phyloP scores from a whole-genome alignment of 2,329 filamentous ascomycete species.

The Cytospora chrysosperma region DNA sequence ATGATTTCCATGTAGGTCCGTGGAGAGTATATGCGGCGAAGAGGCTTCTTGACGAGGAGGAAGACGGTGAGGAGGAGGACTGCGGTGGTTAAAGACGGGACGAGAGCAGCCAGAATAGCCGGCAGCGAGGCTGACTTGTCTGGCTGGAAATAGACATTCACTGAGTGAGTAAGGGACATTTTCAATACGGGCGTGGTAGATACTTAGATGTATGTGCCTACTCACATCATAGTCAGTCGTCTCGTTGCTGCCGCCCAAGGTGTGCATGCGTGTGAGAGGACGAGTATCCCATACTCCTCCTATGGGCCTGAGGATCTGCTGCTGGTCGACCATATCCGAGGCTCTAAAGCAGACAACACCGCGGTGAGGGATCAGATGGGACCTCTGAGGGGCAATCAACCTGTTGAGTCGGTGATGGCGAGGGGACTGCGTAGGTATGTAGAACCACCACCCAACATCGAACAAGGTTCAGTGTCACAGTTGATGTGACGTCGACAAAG shows the following conservation, averaged over 20 bases:
- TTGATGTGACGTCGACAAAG: no score
- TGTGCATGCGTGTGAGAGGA: not conserved
- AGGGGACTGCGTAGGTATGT: no score
- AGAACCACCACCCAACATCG: no score
- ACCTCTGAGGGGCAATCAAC: not conserved
- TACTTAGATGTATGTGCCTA: not conserved
- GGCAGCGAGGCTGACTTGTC: conserved; percentile 22
- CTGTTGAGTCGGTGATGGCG: not conserved
- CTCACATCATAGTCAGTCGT: conserved; percentile 18
- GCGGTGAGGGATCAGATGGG: not conserved
- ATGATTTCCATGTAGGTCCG: conserved; percentile 28
- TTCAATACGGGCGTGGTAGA: not conserved
- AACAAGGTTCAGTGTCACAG: no score
- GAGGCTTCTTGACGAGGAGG: conserved; percentile 24
- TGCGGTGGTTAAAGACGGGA: conserved; percentile 26
- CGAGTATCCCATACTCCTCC: not conserved
- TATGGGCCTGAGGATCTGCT: not conserved
- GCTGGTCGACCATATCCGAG: not conserved
- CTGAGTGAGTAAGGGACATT: not conserved
- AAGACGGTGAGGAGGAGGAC: conserved; percentile 24
- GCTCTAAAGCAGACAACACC: not conserved
- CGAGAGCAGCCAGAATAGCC: conserved; percentile 23
- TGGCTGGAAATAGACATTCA: conserved; percentile 1
- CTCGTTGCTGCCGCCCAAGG: conserved; percentile 8
- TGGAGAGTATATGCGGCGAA: conserved; percentile 27